Conservation (phyloP, 257 asterid genomes). For the Leptodermis oblonga region DNA sequence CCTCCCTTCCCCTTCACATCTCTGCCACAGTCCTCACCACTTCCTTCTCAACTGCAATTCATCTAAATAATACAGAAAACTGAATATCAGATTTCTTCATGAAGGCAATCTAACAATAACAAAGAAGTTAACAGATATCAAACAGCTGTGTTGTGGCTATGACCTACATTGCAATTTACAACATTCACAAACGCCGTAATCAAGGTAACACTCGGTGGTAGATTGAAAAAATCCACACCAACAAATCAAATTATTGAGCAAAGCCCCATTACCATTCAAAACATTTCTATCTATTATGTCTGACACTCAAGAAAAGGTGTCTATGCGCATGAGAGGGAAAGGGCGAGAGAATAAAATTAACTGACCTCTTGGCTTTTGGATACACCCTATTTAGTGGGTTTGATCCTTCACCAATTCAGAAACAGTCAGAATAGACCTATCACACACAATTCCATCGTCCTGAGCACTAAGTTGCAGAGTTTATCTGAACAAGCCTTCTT, state of each 20-base stretch:
- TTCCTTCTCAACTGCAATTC: slow-evolving; percentile 24
- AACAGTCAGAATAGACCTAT: slow-evolving; percentile 37
- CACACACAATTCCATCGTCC: slow-evolving; percentile 1
- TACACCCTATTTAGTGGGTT: slow-evolving; percentile 46
- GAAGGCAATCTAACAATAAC: background rate
- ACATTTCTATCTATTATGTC: background rate
- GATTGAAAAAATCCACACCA: background rate
- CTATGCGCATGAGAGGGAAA: background rate
- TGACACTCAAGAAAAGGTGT: background rate
- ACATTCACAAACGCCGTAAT: background rate
- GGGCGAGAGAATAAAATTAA: background rate
- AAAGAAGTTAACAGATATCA: background rate
- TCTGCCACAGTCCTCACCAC: slow-evolving; percentile 15
- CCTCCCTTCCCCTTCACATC: background rate
- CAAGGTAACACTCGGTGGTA: background rate
- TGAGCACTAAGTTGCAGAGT: slow-evolving; percentile 11
- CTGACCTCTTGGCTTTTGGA: slow-evolving; percentile 54
- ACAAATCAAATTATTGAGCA: background rate
- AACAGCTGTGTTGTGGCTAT: background rate
- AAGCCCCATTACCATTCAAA: background rate
- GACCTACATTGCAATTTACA: background rate
- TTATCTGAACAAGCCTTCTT: slow-evolving; percentile 17
- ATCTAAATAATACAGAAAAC: too few species aligned
- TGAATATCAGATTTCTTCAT: too few species aligned
- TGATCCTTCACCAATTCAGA: slow-evolving; percentile 62